A percentile compares a stretch with the other conserved stretches of the same genome.
phyloP scores from a whole-genome alignment of 2,329 filamentous ascomycete genomes.

The Rhynchosporium secalis region DNA sequence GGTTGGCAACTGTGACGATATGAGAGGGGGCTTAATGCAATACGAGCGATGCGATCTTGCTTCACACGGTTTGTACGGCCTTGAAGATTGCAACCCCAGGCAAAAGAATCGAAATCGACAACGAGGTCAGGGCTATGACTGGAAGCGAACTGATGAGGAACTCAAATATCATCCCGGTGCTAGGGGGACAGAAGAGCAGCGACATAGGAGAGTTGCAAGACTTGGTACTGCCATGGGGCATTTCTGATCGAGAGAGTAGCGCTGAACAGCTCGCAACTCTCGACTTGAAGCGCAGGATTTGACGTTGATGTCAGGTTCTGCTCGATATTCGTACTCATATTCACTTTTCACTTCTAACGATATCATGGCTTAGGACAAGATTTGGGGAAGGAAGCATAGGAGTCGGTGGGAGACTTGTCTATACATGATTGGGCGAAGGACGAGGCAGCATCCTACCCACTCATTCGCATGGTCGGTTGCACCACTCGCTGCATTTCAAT shows the following conservation, averaged over 20 bases:
- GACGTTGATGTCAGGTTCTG: neutral
- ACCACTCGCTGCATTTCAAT: neutral
- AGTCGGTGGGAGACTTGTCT: slow-evolving; percentile 12
- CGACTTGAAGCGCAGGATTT: slow-evolving; percentile 3
- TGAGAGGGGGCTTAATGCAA: slow-evolving; percentile 58
- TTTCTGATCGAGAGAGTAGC: slow-evolving; percentile 17
- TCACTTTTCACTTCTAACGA: slow-evolving; percentile 38
- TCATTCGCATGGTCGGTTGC: neutral
- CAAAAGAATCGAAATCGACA: slow-evolving; percentile 8
- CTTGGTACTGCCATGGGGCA: slow-evolving; percentile 21
- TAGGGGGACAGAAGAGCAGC: slow-evolving; percentile 19
- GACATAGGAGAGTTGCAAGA: slow-evolving; percentile 17
- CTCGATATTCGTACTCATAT: slow-evolving; percentile 35
- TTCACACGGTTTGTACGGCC: slow-evolving; percentile 29
- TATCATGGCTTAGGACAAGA: slow-evolving; percentile 21
- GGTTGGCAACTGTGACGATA: slow-evolving; percentile 64
- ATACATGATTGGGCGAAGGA: neutral
- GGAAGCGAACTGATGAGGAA: slow-evolving; percentile 17
- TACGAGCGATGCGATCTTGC: slow-evolving; percentile 39
- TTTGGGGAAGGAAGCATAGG: slow-evolving; percentile 15
- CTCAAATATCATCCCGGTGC: slow-evolving; percentile 15
- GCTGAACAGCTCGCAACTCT: slow-evolving; percentile 22
- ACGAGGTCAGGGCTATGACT: slow-evolving; percentile 19
- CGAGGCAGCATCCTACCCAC: neutral
- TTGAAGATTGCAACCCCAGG: slow-evolving; percentile 18